Conservation (phyloP, 1,284 basidiomycete genomes). For the Sporisorium reilianum region DNA sequence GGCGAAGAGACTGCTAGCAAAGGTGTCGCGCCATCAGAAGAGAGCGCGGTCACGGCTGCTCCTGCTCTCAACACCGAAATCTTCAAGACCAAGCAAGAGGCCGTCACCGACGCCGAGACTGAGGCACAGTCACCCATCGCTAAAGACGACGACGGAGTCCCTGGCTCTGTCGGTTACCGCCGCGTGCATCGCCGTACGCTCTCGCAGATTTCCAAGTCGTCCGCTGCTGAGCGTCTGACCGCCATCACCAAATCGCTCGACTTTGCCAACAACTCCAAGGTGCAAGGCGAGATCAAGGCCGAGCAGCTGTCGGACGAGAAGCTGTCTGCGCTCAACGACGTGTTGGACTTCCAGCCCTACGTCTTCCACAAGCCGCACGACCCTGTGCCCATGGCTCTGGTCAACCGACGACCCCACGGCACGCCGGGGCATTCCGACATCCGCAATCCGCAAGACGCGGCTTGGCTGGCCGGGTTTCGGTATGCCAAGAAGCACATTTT, state of each 20-base stretch:
- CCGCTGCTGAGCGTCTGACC: constrained; percentile 58
- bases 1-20: background rate
- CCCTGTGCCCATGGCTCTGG: constrained; percentile 80
- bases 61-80: constrained; percentile 25
- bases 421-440: constrained; percentile 75
- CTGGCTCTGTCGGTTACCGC: constrained; percentile 57
- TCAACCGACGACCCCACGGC: constrained; percentile 78
- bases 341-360: constrained; percentile 64
- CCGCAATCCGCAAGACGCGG: constrained; percentile 78
- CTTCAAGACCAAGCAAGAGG: constrained; percentile 10
- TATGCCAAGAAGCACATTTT: constrained; percentile 80
- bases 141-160: constrained; percentile 40
- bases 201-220: constrained; percentile 56
- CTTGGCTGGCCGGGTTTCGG: constrained; percentile 80
- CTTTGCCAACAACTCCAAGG: constrained; percentile 68
- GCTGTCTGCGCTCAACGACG: constrained; percentile 37
- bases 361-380: constrained; percentile 63
- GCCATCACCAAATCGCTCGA: constrained; percentile 64
- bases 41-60: constrained; percentile 7
- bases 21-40: background rate
- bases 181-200: constrained; percentile 51
- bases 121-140: background rate
- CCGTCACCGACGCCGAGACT: background rate
- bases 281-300: constrained; percentile 62
- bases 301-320: constrained; percentile 41